These are phyloP conservation scores for Rhodotorula toruloides DNA, from an alignment of 768 basidiomycete species.

Conservation along the genomic window DNA sequence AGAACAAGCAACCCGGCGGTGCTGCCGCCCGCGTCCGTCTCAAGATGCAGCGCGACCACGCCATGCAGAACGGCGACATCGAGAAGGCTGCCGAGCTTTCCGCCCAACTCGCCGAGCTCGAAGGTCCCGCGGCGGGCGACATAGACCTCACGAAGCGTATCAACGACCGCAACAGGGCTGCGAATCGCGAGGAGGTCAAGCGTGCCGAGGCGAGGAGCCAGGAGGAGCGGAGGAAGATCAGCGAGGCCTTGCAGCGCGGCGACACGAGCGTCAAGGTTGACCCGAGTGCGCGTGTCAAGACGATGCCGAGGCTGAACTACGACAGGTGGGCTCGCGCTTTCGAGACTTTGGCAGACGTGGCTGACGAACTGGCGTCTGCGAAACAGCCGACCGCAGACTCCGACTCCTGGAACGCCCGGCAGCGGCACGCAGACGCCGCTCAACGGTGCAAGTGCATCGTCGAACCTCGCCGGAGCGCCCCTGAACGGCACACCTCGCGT, in stretches of 20 bases:
- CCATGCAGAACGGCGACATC: constrained; percentile 65
- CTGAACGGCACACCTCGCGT: neutral
- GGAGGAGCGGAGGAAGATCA: constrained; percentile 59
- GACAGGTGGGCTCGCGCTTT: constrained; percentile 14
- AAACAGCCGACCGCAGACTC: constrained; percentile 19
- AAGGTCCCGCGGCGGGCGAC: constrained; percentile 39
- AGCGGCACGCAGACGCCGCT: neutral
- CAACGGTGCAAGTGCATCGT: neutral
- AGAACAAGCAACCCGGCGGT: constrained; percentile 48
- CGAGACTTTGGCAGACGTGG: neutral
- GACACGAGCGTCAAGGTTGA: constrained; percentile 32
- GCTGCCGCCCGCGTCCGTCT: constrained; percentile 54
- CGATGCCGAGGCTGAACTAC: constrained; percentile 31
- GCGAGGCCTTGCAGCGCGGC: constrained; percentile 29
- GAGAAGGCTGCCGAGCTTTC: constrained; percentile 62
- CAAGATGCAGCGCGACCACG: constrained; percentile 66
- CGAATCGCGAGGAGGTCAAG: constrained; percentile 72
- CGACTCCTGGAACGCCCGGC: constrained; percentile 6
- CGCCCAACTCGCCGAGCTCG: constrained; percentile 58
- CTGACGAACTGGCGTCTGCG: neutral
- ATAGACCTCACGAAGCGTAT: constrained; percentile 60
- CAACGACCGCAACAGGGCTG: constrained; percentile 83
- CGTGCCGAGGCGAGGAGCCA: constrained; percentile 65
- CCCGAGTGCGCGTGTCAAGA: constrained; percentile 39
- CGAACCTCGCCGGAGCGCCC: neutral